Evolutionary conservation across 2,329 filamentous ascomycete species (phyloP).

Genomic region (Fusarium cicatricum): DNA sequence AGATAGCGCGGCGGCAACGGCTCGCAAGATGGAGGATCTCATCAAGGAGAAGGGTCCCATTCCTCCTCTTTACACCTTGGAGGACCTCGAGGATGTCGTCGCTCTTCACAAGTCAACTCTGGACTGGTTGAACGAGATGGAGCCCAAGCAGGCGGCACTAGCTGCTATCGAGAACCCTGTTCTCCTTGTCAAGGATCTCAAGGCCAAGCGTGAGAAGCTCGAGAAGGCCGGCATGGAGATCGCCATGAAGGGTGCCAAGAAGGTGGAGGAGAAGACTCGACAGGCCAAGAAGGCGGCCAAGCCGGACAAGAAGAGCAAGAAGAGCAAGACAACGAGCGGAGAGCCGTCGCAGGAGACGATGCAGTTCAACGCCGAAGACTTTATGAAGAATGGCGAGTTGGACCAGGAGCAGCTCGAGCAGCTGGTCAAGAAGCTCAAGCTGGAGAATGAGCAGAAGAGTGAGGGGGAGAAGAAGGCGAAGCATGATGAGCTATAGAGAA

Average conservation of each 20-base stretch:
- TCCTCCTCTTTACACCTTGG: constrained; percentile 73
- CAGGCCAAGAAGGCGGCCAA: constrained; percentile 57
- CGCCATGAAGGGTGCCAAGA: constrained; percentile 72
- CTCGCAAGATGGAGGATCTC: constrained; percentile 54
- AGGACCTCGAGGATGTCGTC: constrained; percentile 74
- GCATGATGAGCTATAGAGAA: constrained; percentile 49
- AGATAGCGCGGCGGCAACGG: constrained; percentile 50
- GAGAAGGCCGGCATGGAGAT: constrained; percentile 75
- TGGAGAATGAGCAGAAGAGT: constrained; percentile 31
- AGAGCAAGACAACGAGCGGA: constrained; percentile 48
- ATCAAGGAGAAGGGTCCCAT: constrained; percentile 59
- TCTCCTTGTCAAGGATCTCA: constrained; percentile 75
- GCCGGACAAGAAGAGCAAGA: constrained; percentile 53
- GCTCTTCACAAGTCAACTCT: constrained; percentile 68
- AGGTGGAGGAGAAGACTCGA: constrained; percentile 59
- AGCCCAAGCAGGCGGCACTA: constrained; percentile 75
- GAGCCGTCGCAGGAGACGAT: constrained; percentile 51
- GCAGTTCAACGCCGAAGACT: constrained; percentile 57
- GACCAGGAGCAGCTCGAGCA: constrained; percentile 41
- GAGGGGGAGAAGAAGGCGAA: constrained; percentile 37
- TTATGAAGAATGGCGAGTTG: constrained; percentile 49
- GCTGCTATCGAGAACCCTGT: constrained; percentile 76
- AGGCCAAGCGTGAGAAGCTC: constrained; percentile 73
- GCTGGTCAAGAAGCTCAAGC: constrained; percentile 40
- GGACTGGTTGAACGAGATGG: constrained; percentile 78